Base-by-base conservation (phyloP, 1,284 basidiomycete genomes). In the Moniliophthora roreri region DNA sequence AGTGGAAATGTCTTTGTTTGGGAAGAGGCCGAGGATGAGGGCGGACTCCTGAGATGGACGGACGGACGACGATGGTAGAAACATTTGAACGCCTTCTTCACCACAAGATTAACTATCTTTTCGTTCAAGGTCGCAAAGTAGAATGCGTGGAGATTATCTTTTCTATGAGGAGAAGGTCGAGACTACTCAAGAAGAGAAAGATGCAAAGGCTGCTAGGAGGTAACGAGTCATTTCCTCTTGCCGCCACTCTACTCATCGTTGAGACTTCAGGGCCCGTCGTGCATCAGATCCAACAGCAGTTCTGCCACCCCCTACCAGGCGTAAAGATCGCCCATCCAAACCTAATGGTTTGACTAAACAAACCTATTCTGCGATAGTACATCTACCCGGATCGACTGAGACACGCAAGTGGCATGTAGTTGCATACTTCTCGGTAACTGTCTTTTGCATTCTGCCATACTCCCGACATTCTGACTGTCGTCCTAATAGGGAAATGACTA, bases 131-230 rank as follows among this genome's bases (percentile, higher is more conserved):
- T 89, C 87, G 0, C 87, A 89, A 64, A 89, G 87, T 66, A 72
- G 85, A 54, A 88, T 89, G 87, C 76, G 87, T n/a, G 87, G 87
- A 7, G 87, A 88, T 64, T 89, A 87, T 64, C 71, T 89, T 8
- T 88, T 86, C 63, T 89, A 89, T 59, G 87, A 90, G 64, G 87
- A 89, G 64, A 89, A 89, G 63, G 81, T 89, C 40, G 87, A 85
- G 60, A 85, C 82, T 0, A 89, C 87, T 0, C 80, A 85, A 57
- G 87, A 86, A 59, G 87, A 89, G 64, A 81, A 81, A 55, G 84
- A 87, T 60, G 81, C 84, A 0, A 89, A 89, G 62, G 87, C 87
- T 49, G 84, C 82, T 21, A 72, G 87, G 61, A 77, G 87, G 87
- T 87, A 55, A 4, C 26, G 24, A 15, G 7, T 15, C 16, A 10